These are phyloP conservation scores for Pleurotus tuoliensis DNA, from an alignment of 768 basidiomycete genomes.

Conservation along the genomic window DNA sequence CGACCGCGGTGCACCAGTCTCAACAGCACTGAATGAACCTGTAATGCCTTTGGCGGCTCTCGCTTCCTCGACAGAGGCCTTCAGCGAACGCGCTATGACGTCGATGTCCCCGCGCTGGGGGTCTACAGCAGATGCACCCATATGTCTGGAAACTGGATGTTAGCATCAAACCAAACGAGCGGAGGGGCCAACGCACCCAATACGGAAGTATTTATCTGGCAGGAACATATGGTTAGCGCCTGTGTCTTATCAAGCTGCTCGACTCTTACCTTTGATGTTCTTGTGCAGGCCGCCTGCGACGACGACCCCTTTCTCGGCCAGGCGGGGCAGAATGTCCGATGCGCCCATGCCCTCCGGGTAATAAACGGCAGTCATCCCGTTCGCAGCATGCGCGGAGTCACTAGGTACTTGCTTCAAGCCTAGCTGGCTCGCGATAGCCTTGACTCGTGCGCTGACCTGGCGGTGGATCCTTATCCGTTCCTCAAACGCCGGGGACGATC, in stretches of 20 bases:
- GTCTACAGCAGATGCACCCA: slow-evolving; percentile 77
- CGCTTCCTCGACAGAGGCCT: slow-evolving; percentile 38
- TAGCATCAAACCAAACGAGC: neutral
- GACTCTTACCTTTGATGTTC: slow-evolving; percentile 54
- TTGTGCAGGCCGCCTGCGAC: slow-evolving; percentile 82
- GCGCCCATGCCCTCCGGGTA: slow-evolving; percentile 70
- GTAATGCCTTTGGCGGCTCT: slow-evolving; percentile 9
- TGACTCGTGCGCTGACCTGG: slow-evolving; percentile 59
- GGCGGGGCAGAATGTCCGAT: slow-evolving; percentile 63
- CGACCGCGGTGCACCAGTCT: neutral
- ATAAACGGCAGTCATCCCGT: slow-evolving; percentile 88
- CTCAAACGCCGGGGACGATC: slow-evolving; percentile 52
- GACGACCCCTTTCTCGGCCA: slow-evolving; percentile 63
- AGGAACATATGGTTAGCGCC: too few species aligned
- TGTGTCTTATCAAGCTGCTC: neutral
- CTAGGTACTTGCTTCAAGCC: slow-evolving; percentile 67
- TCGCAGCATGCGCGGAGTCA: slow-evolving; percentile 56
- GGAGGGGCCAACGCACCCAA: slow-evolving; percentile 45
- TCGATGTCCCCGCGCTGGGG: slow-evolving; percentile 64
- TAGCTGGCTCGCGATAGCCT: slow-evolving; percentile 53
- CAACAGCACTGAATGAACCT: neutral
- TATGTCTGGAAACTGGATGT: slow-evolving; percentile 50
- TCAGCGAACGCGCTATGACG: slow-evolving; percentile 53
- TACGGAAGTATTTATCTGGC: slow-evolving; percentile 73
- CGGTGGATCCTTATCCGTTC: slow-evolving; percentile 71